These are phyloP conservation scores for Penicillium sp. DNA, from an alignment of 2,329 filamentous ascomycete genomes.

Conservation along the genomic window DNA sequence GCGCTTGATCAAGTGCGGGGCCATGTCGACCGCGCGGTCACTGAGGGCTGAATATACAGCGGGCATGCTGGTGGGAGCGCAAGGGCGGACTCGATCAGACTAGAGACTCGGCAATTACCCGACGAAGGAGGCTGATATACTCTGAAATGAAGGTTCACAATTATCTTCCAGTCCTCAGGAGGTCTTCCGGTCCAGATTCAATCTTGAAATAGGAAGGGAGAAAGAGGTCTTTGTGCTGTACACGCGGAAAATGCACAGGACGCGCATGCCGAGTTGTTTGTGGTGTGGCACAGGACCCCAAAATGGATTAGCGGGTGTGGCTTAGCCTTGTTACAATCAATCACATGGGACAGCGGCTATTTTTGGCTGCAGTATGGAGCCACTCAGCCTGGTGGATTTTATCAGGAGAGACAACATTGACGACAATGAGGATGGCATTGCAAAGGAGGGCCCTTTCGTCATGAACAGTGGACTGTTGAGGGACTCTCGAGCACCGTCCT, in stretches of 20 bases:
- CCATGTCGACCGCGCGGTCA: conserved; percentile 23
- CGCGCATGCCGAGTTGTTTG: conserved; percentile 10
- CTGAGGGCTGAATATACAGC: conserved; percentile 28
- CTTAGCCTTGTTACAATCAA: neutral
- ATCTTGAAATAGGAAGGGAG: neutral
- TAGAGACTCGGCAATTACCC: too few relatives aligned
- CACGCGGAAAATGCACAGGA: conserved; percentile 12
- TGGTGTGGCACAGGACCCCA: neutral
- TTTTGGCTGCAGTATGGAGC: neutral
- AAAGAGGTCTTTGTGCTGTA: neutral
- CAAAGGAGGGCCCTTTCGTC: too few relatives aligned
- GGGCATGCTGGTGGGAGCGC: conserved; percentile 25
- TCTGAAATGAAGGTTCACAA: neutral
- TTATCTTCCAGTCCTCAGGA: neutral
- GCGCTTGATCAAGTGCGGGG: conserved; percentile 49
- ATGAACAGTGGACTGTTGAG: too few relatives aligned
- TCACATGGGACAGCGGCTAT: neutral
- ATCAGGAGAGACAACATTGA: too few relatives aligned
- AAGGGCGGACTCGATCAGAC: neutral
- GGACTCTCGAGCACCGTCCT: too few relatives aligned
- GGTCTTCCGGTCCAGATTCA: neutral
- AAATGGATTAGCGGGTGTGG: neutral
- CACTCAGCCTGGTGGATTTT: too few relatives aligned
- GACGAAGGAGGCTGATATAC: neutral
- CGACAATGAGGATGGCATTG: too few relatives aligned